Evolutionary conservation across 2,329 filamentous ascomycete species (phyloP), one percentile per base, ranked within the genome.

Genomic region (Curvularia sp.): DNA sequence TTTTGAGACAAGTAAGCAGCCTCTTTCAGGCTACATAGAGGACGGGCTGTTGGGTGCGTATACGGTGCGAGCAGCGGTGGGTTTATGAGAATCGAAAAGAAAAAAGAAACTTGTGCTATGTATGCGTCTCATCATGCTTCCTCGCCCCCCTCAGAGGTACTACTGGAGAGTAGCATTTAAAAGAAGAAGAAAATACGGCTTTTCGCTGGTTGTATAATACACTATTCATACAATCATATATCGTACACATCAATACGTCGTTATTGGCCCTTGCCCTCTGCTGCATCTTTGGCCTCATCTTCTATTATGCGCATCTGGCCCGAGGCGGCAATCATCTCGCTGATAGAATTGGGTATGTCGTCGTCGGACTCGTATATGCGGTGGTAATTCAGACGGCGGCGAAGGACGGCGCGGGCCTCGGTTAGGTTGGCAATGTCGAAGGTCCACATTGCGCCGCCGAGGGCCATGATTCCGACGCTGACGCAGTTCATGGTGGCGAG

Each of bases 401-500:
- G 70, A 10, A 81, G 88, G 77, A 84, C 87, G 84, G 78, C 86
- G 52, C 45, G 82, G 83, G 72, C 87, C 87, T 83, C 81, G 53
- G 77, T 76, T 36, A 81, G 36, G 30, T 78, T 79, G 27, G 77
- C 78, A 34, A 98, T 85, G 74, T 97, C 90, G 59, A 95, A 86
- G 0, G 86, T 88, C 83, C 89, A 96, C 61, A 91, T 81, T 10
- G 88, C 76, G 0, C 89, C 92, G 3, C 94, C 95, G 0, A 86
- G 83, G 8, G 84, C 78, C 83, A 96, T 87, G 75, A 97, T 87
- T 0, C 84, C 88, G 49, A 95, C 85, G 67, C 88, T 90, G 30
- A 88, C 71, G 12, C 95, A 91, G 69, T 97, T 97, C 67, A 97
- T 83, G 0, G 93, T 97, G 0, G 94, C 95, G 34, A 97, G 81